Evolutionary conservation across 441 rosid species (phyloP).

Genomic region (Erodium trifolium): DNA sequence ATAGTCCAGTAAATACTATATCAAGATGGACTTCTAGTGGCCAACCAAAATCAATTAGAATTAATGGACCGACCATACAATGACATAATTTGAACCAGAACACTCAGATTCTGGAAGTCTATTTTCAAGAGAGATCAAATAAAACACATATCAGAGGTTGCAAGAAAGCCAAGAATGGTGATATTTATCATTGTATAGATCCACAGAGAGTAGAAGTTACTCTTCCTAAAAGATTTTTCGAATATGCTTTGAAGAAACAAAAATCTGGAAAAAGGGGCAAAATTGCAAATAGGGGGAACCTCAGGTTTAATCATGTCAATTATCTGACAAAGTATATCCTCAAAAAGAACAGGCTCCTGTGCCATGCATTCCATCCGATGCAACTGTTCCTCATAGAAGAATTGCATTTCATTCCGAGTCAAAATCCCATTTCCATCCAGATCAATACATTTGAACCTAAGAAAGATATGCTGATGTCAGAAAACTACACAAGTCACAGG

Average conservation of each 20-base stretch:
- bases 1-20: background rate
- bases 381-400: slow-evolving; percentile 57
- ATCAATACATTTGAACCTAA: slow-evolving; percentile 61
- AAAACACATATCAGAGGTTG: background rate
- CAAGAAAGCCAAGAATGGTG: background rate
- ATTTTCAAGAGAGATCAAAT: background rate
- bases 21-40: background rate
- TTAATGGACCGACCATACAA: background rate
- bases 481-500: background rate
- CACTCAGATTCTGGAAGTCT: background rate
- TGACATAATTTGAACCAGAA: background rate
- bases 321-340: slow-evolving; percentile 54
- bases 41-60: background rate
- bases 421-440: slow-evolving; percentile 52
- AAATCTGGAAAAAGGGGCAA: background rate
- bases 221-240: background rate
- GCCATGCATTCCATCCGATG: slow-evolving; percentile 66
- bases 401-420: slow-evolving; percentile 52
- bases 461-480: slow-evolving; percentile 8
- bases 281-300: slow-evolving; percentile 26
- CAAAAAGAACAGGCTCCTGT: slow-evolving; percentile 46
- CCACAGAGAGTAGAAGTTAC: background rate
- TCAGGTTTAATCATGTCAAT: slow-evolving; percentile 55
- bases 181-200: background rate
- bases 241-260: slow-evolving; percentile 5